These are phyloP conservation scores for Saccharomyces hybrid DNA, from an alignment of 1,139 yeast species.

Conservation along the genomic window DNA sequence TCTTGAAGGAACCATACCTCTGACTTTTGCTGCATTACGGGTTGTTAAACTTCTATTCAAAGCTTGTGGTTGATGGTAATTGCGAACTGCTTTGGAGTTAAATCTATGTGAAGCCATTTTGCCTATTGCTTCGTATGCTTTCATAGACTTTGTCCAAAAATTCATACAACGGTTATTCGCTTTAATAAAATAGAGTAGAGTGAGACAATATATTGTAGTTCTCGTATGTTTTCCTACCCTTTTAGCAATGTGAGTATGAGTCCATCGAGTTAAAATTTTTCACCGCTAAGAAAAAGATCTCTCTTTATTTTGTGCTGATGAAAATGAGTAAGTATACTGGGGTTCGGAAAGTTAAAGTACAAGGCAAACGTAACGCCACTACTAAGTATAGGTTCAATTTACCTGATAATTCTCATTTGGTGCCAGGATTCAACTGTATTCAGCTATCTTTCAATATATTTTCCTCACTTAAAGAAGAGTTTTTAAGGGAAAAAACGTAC, in stretches of 20 bases:
- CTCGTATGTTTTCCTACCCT: neutral
- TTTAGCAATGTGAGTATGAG: neutral
- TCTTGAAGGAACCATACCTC: neutral
- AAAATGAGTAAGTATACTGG: neutral
- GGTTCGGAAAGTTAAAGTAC: no score
- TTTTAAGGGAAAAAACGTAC: no score
- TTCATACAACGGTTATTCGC: neutral
- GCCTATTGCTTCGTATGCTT: neutral
- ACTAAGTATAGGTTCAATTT: neutral
- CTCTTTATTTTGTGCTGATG: neutral
- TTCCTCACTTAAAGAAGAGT: no score
- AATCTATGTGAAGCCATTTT: neutral
- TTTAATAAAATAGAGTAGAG: neutral
- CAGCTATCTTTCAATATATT: no score
- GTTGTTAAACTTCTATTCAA: neutral
- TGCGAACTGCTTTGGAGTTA: neutral
- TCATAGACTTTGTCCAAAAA: neutral
- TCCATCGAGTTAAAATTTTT: neutral
- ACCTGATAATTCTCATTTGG: no score
- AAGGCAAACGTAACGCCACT: no score
- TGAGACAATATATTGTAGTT: neutral
- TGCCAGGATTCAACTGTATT: no score
- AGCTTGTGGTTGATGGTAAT: neutral
- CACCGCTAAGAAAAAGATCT: neutral
- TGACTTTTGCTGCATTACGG: neutral